Evolutionary conservation across 2,329 filamentous ascomycete species (phyloP), one percentile per base, ranked within the genome.

Genomic region (Bipolaris oryzae): DNA sequence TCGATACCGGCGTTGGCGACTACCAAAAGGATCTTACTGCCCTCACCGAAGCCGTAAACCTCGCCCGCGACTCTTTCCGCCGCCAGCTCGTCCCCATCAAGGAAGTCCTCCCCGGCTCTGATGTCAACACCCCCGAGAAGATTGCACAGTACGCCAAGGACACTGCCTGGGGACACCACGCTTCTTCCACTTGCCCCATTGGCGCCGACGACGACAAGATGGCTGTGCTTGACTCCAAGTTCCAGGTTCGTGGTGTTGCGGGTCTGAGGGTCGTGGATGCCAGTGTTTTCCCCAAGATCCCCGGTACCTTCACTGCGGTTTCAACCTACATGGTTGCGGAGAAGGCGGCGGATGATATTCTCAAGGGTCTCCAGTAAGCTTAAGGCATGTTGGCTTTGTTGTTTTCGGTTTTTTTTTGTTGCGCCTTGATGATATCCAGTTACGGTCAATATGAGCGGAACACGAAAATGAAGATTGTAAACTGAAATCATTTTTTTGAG

Each of bases 261-360:
- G 79, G 80, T 0, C 69, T 87, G 23, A 76, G 84, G 1, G 84
- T 87, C 11, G 73, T 74, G 7, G 73, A 74, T 57, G 73, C 72
- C 0, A 65, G 59, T 16, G 67, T 71, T 2, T 75, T 69, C 61
- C 70, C 71, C 0, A 53, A 56, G 23, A 73, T 74, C 31, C 83
- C 84, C 0, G 85, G 85, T 55, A 82, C 77, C 39, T 86, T 83
- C 62, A 79, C 81, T 25, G 79, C 80, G 3, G 70, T 82, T 1
- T 80, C 84, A 0, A 82, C 81, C 0, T 85, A 85, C 61, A 84
- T 88, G 70, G 77, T 84, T 11, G 80, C 79, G 1, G 85, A 88
- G 78, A 88, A 88, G 77, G 86, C 86, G 0, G 83, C 84, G 2
- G 84, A 87, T 72, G 81, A 81, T 13, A 87, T 88, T 80, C 50